These are phyloP conservation scores for Mallotus japonicus DNA, from an alignment of 441 rosid species.

Conservation along the genomic window DNA sequence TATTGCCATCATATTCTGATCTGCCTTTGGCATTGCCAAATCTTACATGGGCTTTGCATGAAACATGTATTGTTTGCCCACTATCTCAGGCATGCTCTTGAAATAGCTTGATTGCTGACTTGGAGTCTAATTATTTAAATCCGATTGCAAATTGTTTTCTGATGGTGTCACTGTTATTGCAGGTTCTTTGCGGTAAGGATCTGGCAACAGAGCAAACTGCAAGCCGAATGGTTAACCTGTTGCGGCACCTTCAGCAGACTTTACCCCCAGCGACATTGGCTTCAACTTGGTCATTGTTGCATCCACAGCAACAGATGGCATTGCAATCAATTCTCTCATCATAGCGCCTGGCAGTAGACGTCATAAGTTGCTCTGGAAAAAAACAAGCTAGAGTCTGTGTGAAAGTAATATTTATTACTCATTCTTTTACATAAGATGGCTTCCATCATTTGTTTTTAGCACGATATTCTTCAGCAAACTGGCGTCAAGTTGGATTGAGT, in stretches of 20 bases:
- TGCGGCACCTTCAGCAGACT: slow-evolving; percentile 89
- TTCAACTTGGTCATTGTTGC: slow-evolving; percentile 83
- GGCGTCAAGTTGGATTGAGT: slow-evolving; percentile 29
- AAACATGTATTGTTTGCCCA: too few relatives aligned
- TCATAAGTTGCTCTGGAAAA: slow-evolving; percentile 16
- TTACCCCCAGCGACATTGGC: slow-evolving; percentile 87
- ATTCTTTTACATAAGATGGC: slow-evolving; percentile 39
- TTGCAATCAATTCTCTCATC: slow-evolving; percentile 87
- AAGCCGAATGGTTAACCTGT: slow-evolving; percentile 68
- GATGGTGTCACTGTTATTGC: slow-evolving; percentile 12
- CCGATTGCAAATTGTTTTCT: background rate
- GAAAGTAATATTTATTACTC: slow-evolving; percentile 31
- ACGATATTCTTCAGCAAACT: slow-evolving; percentile 21
- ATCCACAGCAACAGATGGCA: slow-evolving; percentile 91
- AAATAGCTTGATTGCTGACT: background rate
- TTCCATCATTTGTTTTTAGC: slow-evolving; percentile 20
- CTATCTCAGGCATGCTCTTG: background rate
- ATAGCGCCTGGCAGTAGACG: slow-evolving; percentile 24
- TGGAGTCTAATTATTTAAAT: background rate
- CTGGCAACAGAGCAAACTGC: slow-evolving; percentile 81
- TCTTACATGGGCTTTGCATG: too few relatives aligned
- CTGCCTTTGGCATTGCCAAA: too few relatives aligned
- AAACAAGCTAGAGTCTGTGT: slow-evolving; percentile 25
- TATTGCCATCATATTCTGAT: background rate
- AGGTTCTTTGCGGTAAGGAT: slow-evolving; percentile 85